Base-by-base conservation (phyloP, 805 yeast species). In the Sugiyamaella boreocaroliniensis region DNA sequence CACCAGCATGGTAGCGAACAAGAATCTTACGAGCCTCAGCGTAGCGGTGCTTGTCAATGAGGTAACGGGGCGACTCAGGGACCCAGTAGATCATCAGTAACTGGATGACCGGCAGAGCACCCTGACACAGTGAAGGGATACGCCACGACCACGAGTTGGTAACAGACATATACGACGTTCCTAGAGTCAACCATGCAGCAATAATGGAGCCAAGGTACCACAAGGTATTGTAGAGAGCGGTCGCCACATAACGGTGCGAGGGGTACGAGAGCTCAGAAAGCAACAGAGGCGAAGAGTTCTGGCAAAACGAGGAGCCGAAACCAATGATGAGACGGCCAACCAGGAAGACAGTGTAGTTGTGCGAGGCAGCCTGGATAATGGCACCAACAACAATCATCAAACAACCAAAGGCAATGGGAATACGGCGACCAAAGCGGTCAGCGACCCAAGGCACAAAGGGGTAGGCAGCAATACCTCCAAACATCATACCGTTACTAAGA, bases 11-110 rank as follows among this genome's bases (percentile, higher is more conserved):
- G 37, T 47, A 50, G 47, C 50, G 52, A 48, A 50, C 50, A 11
- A 57, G 50, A 16, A 57, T 76, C 51, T 76, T 79, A 50, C 61
- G 58, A n/a, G 65, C 68, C 51, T 64, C 65, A 69, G 69, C 61
- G 74, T 74, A 55, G 68, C 75, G 55, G 64, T 85, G 84, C 58
- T 83, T 82, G 61, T 80, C 81, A 5, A 89, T 88, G 63, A 78
- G 82, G 69, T 76, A 89, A 54, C 97, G 75, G 0, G 97, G 96
- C 40, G 90, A 81, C 68, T 90, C 97, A 0, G 97, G 97, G 14
- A 89, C 69, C 43, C 81, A 77, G 44, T 79, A 62, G 42, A 73
- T 64, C 26, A 74, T 71, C 16, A 43, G 68, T 29, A 53, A 82
- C 80, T 85, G 71, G 50, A 83, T 63, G 41, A 85, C 68, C 48